Evolutionary conservation across 768 basidiomycete genomes (phyloP).

Genomic region (Hydnum rufescens): DNA sequence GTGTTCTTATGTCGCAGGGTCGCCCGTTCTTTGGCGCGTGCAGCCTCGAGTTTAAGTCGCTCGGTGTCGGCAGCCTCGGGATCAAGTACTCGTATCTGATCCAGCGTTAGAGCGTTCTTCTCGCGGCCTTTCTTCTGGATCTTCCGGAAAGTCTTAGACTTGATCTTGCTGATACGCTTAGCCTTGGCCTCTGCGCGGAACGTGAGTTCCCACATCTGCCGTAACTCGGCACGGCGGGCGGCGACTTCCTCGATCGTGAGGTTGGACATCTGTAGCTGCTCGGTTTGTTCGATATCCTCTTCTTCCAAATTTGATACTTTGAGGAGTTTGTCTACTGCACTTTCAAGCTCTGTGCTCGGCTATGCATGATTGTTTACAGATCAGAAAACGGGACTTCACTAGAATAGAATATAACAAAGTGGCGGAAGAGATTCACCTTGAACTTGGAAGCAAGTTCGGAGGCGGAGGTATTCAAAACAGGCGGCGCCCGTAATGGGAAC

Average conservation of each 20-base stretch:
- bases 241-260: constrained; percentile 73
- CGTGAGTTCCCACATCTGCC: constrained; percentile 79
- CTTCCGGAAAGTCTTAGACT: constrained; percentile 81
- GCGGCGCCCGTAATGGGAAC: constrained; percentile 60
- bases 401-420: no score
- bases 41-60: constrained; percentile 48
- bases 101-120: constrained; percentile 27
- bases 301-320: constrained; percentile 68
- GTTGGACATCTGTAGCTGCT: constrained; percentile 68
- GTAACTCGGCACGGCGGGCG: constrained; percentile 58
- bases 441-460: constrained; percentile 67
- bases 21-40: constrained; percentile 77
- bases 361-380: constrained; percentile 17
- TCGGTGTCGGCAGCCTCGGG: constrained; percentile 34
- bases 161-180: constrained; percentile 81
- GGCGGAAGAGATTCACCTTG: constrained; percentile 33
- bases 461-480: constrained; percentile 38
- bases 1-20: constrained; percentile 68
- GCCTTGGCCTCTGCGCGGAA: constrained; percentile 86
- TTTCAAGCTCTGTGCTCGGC: constrained; percentile 76
- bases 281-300: constrained; percentile 54
- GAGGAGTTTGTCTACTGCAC: constrained; percentile 60
- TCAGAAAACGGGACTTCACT: no score
- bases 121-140: constrained; percentile 64
- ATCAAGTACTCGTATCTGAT: constrained; percentile 22